These are phyloP conservation scores for Sparassis latifolia DNA, from an alignment of 1,284 basidiomycete species.

Conservation along the genomic window DNA sequence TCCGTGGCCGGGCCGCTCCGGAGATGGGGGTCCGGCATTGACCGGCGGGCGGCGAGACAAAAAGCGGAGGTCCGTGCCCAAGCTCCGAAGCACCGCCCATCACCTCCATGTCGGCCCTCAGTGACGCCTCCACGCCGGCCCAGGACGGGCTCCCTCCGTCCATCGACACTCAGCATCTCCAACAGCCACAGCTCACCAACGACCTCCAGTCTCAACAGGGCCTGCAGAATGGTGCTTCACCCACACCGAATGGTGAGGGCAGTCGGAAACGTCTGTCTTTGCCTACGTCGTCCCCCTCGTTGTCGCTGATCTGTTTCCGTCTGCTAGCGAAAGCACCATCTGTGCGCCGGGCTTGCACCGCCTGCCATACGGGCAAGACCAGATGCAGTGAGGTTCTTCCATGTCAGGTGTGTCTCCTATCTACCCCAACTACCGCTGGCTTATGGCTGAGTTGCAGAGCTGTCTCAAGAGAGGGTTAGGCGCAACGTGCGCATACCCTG, in stretches of 20 bases:
- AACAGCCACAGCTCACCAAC: slow-evolving; percentile 43
- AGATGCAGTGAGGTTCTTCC: slow-evolving; percentile 72
- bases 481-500: slow-evolving; percentile 63
- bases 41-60: slow-evolving; percentile 3
- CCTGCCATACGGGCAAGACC: slow-evolving; percentile 77
- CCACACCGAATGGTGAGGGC: slow-evolving; percentile 23
- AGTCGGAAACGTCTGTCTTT: slow-evolving; percentile 39
- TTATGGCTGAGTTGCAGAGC: slow-evolving; percentile 38
- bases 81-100: slow-evolving; percentile 49
- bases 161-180: slow-evolving; percentile 53
- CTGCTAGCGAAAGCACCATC: slow-evolving; percentile 65
- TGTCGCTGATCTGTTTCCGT: slow-evolving; percentile 13
- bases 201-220: slow-evolving; percentile 32
- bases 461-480: slow-evolving; percentile 73
- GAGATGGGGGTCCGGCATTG: background rate
- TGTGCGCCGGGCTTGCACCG: slow-evolving; percentile 66
- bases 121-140: slow-evolving; percentile 53
- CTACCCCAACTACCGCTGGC: background rate
- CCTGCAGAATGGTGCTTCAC: slow-evolving; percentile 16
- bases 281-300: slow-evolving; percentile 8
- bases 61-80: slow-evolving; percentile 47
- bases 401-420: slow-evolving; percentile 52
- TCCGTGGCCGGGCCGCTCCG: too few species aligned
- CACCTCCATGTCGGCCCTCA: slow-evolving; percentile 65
- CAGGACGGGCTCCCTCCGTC: slow-evolving; percentile 49